Evolutionary conservation across 306 rosid genomes (phyloP), one percentile per base, ranked within the genome.

Genomic region (Coriaria nepalensis): DNA sequence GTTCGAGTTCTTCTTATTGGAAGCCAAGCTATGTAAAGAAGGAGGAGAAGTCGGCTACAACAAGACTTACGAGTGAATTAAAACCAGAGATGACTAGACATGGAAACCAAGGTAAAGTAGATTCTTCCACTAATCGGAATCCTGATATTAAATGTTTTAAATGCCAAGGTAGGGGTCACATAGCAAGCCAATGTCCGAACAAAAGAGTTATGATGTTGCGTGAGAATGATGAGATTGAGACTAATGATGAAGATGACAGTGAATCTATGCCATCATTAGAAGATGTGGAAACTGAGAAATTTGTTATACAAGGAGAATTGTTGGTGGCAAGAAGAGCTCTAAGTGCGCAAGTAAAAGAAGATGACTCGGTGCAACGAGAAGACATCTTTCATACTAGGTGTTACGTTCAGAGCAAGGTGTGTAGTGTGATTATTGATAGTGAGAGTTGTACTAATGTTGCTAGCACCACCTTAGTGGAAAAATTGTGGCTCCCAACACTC

Each of bases 101-200:
- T 20, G 10, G 6, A 5, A 32, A 20, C 11, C 33, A 45, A 57
- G 55, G 55, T 37, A 47, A 37, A 38, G 7, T n/a, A 6, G 7
- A 59, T 6, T 10, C 47, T 8, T 10, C 54, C 2, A 48, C 46
- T 20, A 4, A 5, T 49, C 0, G 32, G 6, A 59, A 59, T 59
- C 36, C 4, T 14, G 55, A 59, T 33, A 59, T 59, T 15, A 41
- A 54, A 14, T 54, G 59, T 20, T 8, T 54, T 54, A 40, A 33
- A 29, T 58, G 55, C 8, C 50, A 40, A 33, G 51, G 37, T 5
- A 49, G 42, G 35, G 56, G 65, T 33, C 49, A 50, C n/a, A 35
- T 50, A 32, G 15, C 3, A n/a, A 47, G 38, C 3, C 63, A 58
- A 39, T 38, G 34, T 33, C 48, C 37, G 9, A 47, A 58, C 8